Evolutionary conservation across 441 rosid genomes (phyloP), one percentile per base, ranked within the genome.

Genomic region (Mallotus japonicus): DNA sequence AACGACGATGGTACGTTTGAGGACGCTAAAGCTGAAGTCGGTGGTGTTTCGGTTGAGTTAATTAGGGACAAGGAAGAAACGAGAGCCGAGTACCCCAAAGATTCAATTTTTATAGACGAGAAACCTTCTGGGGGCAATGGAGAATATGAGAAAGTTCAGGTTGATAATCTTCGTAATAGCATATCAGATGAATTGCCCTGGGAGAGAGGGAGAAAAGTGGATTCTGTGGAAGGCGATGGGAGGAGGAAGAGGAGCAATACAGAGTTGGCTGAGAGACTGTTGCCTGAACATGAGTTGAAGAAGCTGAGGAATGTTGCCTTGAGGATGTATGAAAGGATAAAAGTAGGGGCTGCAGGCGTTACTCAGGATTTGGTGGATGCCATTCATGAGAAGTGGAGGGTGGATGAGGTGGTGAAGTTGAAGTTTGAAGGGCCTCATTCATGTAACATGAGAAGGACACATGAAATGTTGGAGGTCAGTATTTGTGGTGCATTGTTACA

Each of bases 321-420:
- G 80, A 86, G 97, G 84, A 94, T 89, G 95, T 76, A 85, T 59
- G 96, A 90, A 84, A 89, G 99, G 80, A 78, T 79, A 3, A 92
- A 92, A 83, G 92, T 94, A 37, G 93, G 93, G 37, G 82, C 82
- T 50, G 89, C 90, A 8, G 95, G 97, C 69, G 85, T 94, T 71
- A 92, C 90, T 0, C 89, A 85, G 79, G 88, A 86, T 1, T 75
- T 92, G 67, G 92, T 92, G 34, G 91, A 87, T 62, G 78, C 84
- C 37, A 88, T 94, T 80, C 94, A 87, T 75, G 81, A 85, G 78
- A 89, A 87, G 60, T 92, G 97, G 99, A 87, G 76, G 80, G 74
- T 80, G 75, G 91, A 90, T 83, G 95, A 90, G 81, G 90, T 94
- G 65, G 92, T 92, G 67, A 94, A 92, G 82, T 80, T 94, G 79